These are phyloP conservation scores for Nelumbo lutea DNA, from an alignment of 164 flowering plant species.

Conservation along the genomic window DNA sequence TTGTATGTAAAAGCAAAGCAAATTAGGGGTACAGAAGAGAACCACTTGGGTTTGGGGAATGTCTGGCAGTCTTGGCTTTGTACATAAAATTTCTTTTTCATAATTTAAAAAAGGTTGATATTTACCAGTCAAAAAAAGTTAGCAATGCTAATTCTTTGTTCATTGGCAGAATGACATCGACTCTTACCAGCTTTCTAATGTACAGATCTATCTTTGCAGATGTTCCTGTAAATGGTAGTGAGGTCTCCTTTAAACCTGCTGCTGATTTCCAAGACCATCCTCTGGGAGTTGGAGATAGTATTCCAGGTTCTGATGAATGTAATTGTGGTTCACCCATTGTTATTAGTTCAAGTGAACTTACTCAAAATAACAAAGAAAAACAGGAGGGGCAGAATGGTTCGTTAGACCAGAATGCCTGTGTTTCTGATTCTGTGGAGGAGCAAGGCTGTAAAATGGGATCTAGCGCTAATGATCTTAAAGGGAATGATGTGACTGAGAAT, in stretches of 20 bases:
- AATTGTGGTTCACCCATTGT: conserved; percentile 42
- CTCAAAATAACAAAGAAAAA: conserved; percentile 27
- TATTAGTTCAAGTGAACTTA: conserved; percentile 29
- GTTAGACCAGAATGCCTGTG: conserved; percentile 18
- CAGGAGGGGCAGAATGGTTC: conserved; percentile 18
- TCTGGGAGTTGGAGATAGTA: conserved; percentile 17
- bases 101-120: no score
- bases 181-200: background rate
- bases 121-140: no score
- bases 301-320: conserved; percentile 25
- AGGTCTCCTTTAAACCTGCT: conserved; percentile 14
- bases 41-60: no score
- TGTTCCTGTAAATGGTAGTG: conserved; percentile 13
- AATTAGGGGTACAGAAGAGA: no score
- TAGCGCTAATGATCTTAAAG: conserved; percentile 25
- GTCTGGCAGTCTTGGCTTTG: no score
- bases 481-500: conserved; percentile 27
- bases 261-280: conserved; percentile 14
- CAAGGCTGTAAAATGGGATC: conserved; percentile 12
- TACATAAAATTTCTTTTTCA: no score
- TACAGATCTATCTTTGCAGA: conserved; percentile 18
- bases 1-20: no score
- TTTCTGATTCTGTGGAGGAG: conserved; percentile 14
- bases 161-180: no score
- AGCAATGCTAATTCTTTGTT: no score